These are phyloP conservation scores for Zychaea mexicana DNA, from an alignment of 371 early-diverging fungal genomes.

Conservation along the genomic window DNA sequence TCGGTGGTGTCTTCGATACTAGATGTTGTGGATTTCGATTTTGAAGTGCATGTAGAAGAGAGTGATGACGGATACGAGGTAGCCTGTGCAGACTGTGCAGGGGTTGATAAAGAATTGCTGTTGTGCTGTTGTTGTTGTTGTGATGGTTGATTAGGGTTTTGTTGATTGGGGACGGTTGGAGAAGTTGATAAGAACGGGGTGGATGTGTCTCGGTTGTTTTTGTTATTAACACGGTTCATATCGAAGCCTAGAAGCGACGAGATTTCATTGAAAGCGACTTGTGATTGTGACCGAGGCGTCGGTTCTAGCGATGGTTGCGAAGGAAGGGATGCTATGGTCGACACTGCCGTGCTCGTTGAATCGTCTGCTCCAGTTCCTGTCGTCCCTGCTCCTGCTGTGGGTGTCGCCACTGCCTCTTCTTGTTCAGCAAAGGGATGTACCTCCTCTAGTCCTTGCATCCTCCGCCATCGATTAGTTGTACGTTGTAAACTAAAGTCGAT, in stretches of 20 bases:
- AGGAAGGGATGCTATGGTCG: not conserved
- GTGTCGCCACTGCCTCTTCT: not conserved
- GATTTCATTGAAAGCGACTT: conserved; percentile 5
- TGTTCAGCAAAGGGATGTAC: not conserved
- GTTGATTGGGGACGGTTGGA: not conserved
- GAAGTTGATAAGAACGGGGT: not conserved
- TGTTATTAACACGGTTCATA: conserved; percentile 2
- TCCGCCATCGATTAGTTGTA: conserved; percentile 29
- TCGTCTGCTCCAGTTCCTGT: not conserved
- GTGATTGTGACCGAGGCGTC: not conserved
- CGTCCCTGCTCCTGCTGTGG: not conserved
- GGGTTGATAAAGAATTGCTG: not conserved
- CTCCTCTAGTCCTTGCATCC: conserved; percentile 30
- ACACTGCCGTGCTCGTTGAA: not conserved
- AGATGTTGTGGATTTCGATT: not conserved
- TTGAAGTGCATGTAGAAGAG: conserved; percentile 10
- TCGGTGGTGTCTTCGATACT: not conserved
- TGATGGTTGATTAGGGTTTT: not conserved
- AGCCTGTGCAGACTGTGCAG: not conserved
- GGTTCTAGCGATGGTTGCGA: conserved; percentile 2
- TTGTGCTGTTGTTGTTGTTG: not conserved
- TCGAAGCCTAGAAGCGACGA: conserved; percentile 15
- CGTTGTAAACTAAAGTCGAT: conserved; percentile 26
- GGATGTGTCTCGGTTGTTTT: not conserved
- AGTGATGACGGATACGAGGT: conserved; percentile 10